phyloP scores from a whole-genome alignment of 192 early-diverging fungal species.

The Dispira parvispora region DNA sequence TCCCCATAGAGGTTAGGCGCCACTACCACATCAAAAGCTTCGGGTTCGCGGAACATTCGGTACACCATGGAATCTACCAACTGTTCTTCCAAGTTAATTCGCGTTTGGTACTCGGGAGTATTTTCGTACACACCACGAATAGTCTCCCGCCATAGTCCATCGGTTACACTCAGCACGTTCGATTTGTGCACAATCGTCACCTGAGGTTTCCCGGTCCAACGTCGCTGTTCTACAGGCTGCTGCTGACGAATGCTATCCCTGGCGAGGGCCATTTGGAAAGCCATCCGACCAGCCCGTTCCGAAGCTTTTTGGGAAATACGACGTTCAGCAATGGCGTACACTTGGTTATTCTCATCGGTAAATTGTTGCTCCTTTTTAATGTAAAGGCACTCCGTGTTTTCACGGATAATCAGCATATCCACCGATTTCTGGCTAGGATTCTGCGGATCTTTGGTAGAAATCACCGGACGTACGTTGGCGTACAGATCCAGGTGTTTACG shows the following conservation, averaged over 20 bases:
- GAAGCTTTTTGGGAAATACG: slow-evolving; percentile 83
- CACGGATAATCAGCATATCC: slow-evolving; percentile 94
- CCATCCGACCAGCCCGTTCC: slow-evolving; percentile 71
- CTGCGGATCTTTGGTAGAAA: slow-evolving; percentile 24
- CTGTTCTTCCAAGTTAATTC: slow-evolving; percentile 83
- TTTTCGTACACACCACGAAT: slow-evolving; percentile 54
- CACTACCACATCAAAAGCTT: slow-evolving; percentile 90
- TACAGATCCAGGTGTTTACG: slow-evolving; percentile 92
- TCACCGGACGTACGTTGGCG: slow-evolving; percentile 91
- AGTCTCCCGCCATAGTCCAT: slow-evolving; percentile 94
- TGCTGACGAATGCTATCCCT: slow-evolving; percentile 51
- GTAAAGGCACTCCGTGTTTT: slow-evolving; percentile 93
- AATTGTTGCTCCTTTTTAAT: slow-evolving; percentile 38
- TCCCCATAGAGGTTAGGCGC: slow-evolving; percentile 98
- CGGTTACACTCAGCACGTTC: slow-evolving; percentile 84
- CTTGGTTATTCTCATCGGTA: slow-evolving; percentile 31
- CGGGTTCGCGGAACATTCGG: slow-evolving; percentile 94
- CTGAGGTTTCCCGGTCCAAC: slow-evolving; percentile 47
- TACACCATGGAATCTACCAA: slow-evolving; percentile 99
- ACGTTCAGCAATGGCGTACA: slow-evolving; percentile 62
- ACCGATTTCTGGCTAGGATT: slow-evolving; percentile 42
- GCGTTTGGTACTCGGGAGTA: slow-evolving; percentile 34
- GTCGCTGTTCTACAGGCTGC: slow-evolving; percentile 30
- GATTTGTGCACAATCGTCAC: slow-evolving; percentile 98
- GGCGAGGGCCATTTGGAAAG: slow-evolving; percentile 80